Evolutionary conservation across 2,329 filamentous ascomycete species (phyloP).

Genomic region (Thermochaetoides dissita): DNA sequence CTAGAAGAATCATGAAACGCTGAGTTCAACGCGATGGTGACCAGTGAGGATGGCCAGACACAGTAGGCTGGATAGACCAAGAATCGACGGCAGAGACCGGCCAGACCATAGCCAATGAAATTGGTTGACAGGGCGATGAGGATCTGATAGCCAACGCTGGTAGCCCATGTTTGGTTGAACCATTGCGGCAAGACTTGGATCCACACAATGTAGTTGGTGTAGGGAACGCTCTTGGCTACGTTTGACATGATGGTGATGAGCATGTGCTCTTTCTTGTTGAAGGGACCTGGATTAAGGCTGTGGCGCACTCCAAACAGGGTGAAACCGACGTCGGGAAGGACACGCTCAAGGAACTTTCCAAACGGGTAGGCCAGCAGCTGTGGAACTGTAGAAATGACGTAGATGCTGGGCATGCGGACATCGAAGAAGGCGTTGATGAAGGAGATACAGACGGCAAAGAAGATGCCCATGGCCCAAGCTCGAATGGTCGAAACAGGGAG

Average conservation of each 20-base stretch:
- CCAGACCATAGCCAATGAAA: constrained; percentile 42
- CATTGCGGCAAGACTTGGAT: constrained; percentile 33
- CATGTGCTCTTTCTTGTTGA: constrained; percentile 47
- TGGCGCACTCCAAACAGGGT: constrained; percentile 32
- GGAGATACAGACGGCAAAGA: constrained; percentile 34
- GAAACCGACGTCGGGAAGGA: constrained; percentile 37
- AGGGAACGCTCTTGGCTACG: constrained; percentile 33
- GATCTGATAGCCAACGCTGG: constrained; percentile 35
- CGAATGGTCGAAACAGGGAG: constrained; percentile 40
- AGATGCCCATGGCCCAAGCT: constrained; percentile 38
- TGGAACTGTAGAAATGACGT: constrained; percentile 39
- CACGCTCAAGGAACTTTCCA: constrained; percentile 35
- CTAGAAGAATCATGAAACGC: constrained; percentile 22
- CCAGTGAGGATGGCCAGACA: constrained; percentile 29
- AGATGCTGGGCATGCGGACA: constrained; percentile 40
- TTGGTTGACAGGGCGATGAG: constrained; percentile 36
- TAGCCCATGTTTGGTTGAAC: constrained; percentile 37
- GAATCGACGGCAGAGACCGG: constrained; percentile 29
- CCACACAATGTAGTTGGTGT: constrained; percentile 37
- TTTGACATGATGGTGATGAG: constrained; percentile 49
- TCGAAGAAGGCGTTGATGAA: constrained; percentile 45
- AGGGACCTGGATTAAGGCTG: constrained; percentile 40
- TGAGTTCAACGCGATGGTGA: constrained; percentile 24
- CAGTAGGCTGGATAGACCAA: constrained; percentile 25
- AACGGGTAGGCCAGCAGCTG: constrained; percentile 43